Evolutionary conservation across 2,329 filamentous ascomycete species (phyloP), one percentile per base, ranked within the genome.

Genomic region (Teratosphaeria pseudoeucalypti): DNA sequence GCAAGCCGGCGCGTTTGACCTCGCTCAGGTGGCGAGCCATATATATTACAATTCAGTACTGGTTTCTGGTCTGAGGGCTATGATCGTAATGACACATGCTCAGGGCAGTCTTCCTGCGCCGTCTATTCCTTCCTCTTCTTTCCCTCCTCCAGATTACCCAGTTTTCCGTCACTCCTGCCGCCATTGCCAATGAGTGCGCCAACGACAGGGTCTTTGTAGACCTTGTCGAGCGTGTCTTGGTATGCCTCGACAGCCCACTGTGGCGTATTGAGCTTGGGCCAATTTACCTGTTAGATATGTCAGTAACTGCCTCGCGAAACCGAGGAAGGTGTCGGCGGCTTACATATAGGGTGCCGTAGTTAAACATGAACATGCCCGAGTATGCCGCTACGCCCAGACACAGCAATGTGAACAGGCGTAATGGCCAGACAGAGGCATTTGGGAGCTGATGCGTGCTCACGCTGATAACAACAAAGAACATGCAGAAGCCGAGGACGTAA

Each of bases 211-310:
- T 95, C 90, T 71, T 94, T 91, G 64, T 86, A 82, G 12, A 92
- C 91, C 71, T 90, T 89, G 66, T 82, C 81, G 65, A 96, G 84
- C 57, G 92, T 89, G 67, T 96, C 91, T 68, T 90, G 86, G 74
- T 92, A 95, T 47, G 90, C 90, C 69, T 99, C 94, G 6, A 85
- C 82, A 2, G 90, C 92, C 75, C 88, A 95, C 2, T 89, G 85
- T 16, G 90, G 86, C 11, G 91, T 92, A 73, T 95, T 95, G 55
- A 99, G 83, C 72, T 95, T 96, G 10, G 94, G 94, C 94, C 95
- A 99, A 76, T 96, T 97, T 66, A 96, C 92, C 91, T 96, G 62
- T 53, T 57, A 54, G 55, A 7, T 52, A 27, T 34, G 69, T 68
- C 57, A 71, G 52, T 47, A 58, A 37, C 32, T 37, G 47, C 23